phyloP scores from a whole-genome alignment of 1,284 basidiomycete species.

The Vanrija sp. region DNA sequence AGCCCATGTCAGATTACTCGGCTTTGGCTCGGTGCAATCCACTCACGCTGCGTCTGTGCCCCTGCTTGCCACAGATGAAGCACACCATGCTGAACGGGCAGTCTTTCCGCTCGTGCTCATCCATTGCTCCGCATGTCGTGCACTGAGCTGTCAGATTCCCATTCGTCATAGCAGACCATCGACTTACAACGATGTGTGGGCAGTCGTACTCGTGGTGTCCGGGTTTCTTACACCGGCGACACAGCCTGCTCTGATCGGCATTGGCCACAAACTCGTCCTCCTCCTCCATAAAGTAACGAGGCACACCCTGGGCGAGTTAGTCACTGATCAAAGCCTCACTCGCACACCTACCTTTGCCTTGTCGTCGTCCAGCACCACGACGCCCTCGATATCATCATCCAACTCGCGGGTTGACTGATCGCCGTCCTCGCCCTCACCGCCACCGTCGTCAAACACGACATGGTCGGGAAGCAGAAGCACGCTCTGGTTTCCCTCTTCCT shows the following conservation, averaged over 20 bases:
- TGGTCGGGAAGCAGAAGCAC: constrained; percentile 33
- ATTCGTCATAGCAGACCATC: not conserved
- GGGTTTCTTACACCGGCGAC: constrained; percentile 39
- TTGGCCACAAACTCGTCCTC: constrained; percentile 39
- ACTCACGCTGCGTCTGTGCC: constrained; percentile 69
- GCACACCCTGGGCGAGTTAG: constrained; percentile 23
- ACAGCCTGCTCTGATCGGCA: constrained; percentile 39
- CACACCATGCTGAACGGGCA: constrained; percentile 83
- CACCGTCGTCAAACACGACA: constrained; percentile 18
- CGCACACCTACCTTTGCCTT: constrained; percentile 24
- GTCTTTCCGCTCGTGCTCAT: constrained; percentile 75
- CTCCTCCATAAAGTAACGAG: constrained; percentile 39
- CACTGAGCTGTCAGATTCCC: constrained; percentile 56
- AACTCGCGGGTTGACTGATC: constrained; percentile 10
- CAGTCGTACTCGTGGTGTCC: constrained; percentile 38
- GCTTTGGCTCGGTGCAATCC: not conserved
- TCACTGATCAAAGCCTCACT: not conserved
- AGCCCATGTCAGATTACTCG: too few relatives aligned
- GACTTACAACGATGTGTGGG: constrained; percentile 37
- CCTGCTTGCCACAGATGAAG: constrained; percentile 79
- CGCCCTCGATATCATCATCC: constrained; percentile 24
- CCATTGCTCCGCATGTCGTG: constrained; percentile 75
- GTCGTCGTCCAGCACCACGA: constrained; percentile 38
- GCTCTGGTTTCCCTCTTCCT: not conserved
- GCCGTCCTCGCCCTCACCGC: constrained; percentile 5